These are phyloP conservation scores for Hypoxylon perforatum DNA, from an alignment of 495 filamentous ascomycete species.

Conservation along the genomic window DNA sequence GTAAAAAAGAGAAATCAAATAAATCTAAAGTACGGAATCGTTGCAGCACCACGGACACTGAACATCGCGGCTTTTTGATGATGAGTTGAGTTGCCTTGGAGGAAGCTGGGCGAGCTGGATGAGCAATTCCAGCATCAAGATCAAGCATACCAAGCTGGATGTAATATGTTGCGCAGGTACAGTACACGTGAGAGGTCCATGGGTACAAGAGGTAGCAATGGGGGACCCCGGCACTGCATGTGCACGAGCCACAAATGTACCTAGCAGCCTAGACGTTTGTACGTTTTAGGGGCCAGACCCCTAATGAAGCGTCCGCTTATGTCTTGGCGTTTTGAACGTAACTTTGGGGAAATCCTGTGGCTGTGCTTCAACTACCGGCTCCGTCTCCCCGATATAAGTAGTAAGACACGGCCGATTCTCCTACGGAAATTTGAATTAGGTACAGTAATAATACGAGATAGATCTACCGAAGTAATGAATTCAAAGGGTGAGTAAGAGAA, in stretches of 20 bases:
- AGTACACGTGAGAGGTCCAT: conserved; percentile 41
- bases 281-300: neutral
- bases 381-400: neutral
- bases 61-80: conserved; percentile 12
- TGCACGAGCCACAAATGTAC: conserved; percentile 18
- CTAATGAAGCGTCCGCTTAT: neutral
- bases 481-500: too few relatives aligned
- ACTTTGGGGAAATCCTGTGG: neutral
- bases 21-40: conserved; percentile 2
- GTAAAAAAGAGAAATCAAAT: conserved; percentile 19
- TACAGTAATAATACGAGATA: too few relatives aligned
- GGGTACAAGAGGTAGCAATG: conserved; percentile 27
- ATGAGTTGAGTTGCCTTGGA: conserved; percentile 12
- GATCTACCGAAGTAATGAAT: too few relatives aligned
- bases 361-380: neutral
- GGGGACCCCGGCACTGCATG: neutral
- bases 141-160: neutral
- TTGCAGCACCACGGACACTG: conserved; percentile 11
- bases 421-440: too few relatives aligned
- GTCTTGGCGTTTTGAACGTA: conserved; percentile 6
- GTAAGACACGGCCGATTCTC: too few relatives aligned
- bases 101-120: neutral
- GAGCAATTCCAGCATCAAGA: neutral
- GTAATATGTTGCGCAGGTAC: conserved; percentile 40
- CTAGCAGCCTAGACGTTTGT: neutral